These are phyloP conservation scores for Candida argentea DNA, from an alignment of 805 yeast species.

Conservation along the genomic window DNA sequence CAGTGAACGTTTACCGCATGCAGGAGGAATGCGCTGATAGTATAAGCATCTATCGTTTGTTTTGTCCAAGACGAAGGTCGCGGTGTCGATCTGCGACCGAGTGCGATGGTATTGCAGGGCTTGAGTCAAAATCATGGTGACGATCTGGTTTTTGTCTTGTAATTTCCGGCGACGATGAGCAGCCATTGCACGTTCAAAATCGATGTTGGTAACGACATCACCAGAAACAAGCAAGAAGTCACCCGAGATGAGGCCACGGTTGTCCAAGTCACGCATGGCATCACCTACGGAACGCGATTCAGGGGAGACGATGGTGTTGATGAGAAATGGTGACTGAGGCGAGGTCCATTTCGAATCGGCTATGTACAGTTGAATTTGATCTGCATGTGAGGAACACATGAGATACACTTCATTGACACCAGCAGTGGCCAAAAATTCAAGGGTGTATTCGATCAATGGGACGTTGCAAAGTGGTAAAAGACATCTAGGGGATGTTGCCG, in stretches of 20 bases:
- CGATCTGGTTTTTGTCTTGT: constrained; percentile 80
- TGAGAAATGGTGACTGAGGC: constrained; percentile 68
- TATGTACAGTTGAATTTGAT: constrained; percentile 74
- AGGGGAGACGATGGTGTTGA: constrained; percentile 70
- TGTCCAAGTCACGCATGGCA: constrained; percentile 92
- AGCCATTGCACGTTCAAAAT: constrained; percentile 60
- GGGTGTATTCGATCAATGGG: constrained; percentile 88
- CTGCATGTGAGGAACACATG: constrained; percentile 87
- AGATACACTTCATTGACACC: constrained; percentile 84
- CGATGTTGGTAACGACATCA: constrained; percentile 90
- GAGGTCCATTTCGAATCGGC: constrained; percentile 61
- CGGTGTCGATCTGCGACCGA: constrained; percentile 71
- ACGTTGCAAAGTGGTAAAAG: constrained; percentile 85
- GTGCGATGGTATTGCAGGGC: constrained; percentile 82
- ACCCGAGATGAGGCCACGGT: constrained; percentile 78
- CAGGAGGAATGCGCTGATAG: constrained; percentile 68
- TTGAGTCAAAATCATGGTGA: constrained; percentile 85
- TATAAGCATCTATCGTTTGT: constrained; percentile 67
- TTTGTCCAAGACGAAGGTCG: constrained; percentile 73
- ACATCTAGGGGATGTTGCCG: constrained; percentile 81
- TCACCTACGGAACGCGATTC: constrained; percentile 93
- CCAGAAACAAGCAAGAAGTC: constrained; percentile 89
- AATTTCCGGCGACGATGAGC: constrained; percentile 64
- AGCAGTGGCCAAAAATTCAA: constrained; percentile 87
- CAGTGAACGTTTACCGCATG: constrained; percentile 21